Conservation (phyloP, 1,284 basidiomycete genomes). For the Microbotryum lychnidis-dioicae region DNA sequence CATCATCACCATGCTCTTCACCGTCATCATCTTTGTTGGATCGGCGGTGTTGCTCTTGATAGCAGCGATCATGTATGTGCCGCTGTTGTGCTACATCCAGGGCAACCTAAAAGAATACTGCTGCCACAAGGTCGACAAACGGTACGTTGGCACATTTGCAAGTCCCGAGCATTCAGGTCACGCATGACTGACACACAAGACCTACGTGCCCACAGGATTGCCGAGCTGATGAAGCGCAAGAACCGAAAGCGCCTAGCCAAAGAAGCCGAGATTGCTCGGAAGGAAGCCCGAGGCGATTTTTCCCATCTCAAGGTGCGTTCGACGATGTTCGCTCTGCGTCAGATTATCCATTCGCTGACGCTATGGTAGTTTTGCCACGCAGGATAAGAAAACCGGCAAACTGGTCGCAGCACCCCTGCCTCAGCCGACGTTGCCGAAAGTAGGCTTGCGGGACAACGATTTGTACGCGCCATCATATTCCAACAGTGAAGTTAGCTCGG, state of each 20-base stretch:
- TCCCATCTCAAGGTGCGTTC: conserved; percentile 68
- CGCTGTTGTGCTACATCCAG: conserved; percentile 86
- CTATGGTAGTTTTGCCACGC: neutral
- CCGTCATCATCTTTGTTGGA: conserved; percentile 75
- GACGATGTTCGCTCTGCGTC: neutral
- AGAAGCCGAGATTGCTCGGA: conserved; percentile 73
- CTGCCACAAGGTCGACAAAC: conserved; percentile 98
- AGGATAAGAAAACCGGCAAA: conserved; percentile 69
- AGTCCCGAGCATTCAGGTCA: neutral
- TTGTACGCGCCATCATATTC: conserved; percentile 46
- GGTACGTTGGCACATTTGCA: conserved; percentile 36
- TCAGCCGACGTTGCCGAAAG: conserved; percentile 91
- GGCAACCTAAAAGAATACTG: conserved; percentile 69
- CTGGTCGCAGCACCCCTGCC: conserved; percentile 70
- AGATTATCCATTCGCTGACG: neutral
- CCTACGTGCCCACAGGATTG: conserved; percentile 51
- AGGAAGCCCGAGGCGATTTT: conserved; percentile 80
- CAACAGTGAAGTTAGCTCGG: conserved; percentile 9
- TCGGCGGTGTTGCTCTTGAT: conserved; percentile 71
- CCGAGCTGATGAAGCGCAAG: conserved; percentile 83
- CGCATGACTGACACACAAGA: conserved; percentile 4
- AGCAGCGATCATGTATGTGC: conserved; percentile 82
- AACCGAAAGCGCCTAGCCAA: conserved; percentile 77
- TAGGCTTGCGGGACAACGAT: conserved; percentile 70
- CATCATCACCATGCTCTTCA: conserved; percentile 80